Evolutionary conservation across 805 yeast species (phyloP), one percentile per base, ranked within the genome.

Genomic region (Wickerhamomyces ciferrii): DNA sequence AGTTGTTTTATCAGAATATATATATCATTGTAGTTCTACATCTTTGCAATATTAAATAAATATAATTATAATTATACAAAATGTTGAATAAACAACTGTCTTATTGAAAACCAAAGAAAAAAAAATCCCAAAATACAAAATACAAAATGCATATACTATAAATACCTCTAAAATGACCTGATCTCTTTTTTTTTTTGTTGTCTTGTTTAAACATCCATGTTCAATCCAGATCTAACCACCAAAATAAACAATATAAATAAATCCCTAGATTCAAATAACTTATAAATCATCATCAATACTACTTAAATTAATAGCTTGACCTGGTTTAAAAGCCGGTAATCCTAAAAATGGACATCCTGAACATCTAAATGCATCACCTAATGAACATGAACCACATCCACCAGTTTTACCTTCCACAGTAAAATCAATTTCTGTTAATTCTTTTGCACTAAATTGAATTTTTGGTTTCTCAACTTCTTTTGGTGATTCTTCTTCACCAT

Each of bases 261-360:
- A n/a, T n/a, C n/a, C n/a, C n/a, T n/a, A 29, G 32, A 29, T 7
- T 7, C 13, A 9, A 29, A 6, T 10, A 18, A 34, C n/a, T 60
- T 56, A 87, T 56, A 87, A 73, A 63, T 88, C 96, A 64, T 86
- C 96, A 37, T 84, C 86, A 55, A 86, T 79, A 45, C 80, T 77
- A 58, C 78, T 89, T 52, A 92, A 69, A 29, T 84, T 82, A 45
- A 94, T 81, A 11, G 83, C 83, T 69, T 94, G 96, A 44, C 99
- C 99, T 1, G 98, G 99, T 68, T 90, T 90, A 76, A 94, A 94
- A 4, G 99, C 97, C 15, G 99, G 99, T 41, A 94, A 72, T 0
- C 99, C 99, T 54, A 94, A 71, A 67, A 84, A 94, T 36, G 99
- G 99, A 69, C 99, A 94, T 2, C 98, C 97, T 55, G 91, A 96